These are phyloP conservation scores for Ascochyta rabiei DNA, from an alignment of 2,329 filamentous ascomycete genomes.

Conservation along the genomic window DNA sequence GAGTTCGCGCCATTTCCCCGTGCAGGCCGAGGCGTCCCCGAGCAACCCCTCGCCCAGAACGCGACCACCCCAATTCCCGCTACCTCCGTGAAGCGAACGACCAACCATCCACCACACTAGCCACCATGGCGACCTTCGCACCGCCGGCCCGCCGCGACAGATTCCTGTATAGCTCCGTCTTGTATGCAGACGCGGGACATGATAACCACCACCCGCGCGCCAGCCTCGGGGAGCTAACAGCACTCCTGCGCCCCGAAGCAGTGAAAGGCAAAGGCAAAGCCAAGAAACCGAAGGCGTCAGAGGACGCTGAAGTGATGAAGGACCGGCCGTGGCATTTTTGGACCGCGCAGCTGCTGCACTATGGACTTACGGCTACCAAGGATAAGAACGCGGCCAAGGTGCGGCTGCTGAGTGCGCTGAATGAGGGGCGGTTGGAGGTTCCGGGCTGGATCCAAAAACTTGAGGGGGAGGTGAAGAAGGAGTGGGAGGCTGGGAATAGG, in stretches of 20 bases:
- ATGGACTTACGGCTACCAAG: conserved; percentile 63
- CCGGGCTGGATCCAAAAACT: conserved; percentile 57
- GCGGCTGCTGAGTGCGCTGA: conserved; percentile 63
- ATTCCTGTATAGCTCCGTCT: conserved; percentile 38
- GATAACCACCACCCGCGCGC: conserved; percentile 41
- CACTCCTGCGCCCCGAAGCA: conserved; percentile 36
- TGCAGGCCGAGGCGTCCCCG: not conserved
- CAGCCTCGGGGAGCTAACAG: conserved; percentile 36
- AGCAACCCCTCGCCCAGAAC: not conserved
- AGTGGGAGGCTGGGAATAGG: conserved; percentile 60
- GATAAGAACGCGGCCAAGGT: conserved; percentile 65
- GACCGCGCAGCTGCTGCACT: conserved; percentile 67
- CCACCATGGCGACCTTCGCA: conserved; percentile 35
- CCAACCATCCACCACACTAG: not conserved
- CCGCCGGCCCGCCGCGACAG: conserved; percentile 33
- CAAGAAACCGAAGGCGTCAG: conserved; percentile 9
- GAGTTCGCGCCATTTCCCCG: not conserved
- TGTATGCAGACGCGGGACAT: conserved; percentile 42
- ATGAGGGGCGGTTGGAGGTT: conserved; percentile 55
- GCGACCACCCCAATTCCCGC: not conserved
- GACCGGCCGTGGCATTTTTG: conserved; percentile 67
- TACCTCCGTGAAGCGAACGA: not conserved
- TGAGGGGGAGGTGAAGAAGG: conserved; percentile 63
- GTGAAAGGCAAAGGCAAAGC: conserved; percentile 12
- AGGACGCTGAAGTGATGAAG: conserved; percentile 29